phyloP scores from a whole-genome alignment of 2,329 filamentous ascomycete species.

The Aspergillus oerlinghausenensis region DNA sequence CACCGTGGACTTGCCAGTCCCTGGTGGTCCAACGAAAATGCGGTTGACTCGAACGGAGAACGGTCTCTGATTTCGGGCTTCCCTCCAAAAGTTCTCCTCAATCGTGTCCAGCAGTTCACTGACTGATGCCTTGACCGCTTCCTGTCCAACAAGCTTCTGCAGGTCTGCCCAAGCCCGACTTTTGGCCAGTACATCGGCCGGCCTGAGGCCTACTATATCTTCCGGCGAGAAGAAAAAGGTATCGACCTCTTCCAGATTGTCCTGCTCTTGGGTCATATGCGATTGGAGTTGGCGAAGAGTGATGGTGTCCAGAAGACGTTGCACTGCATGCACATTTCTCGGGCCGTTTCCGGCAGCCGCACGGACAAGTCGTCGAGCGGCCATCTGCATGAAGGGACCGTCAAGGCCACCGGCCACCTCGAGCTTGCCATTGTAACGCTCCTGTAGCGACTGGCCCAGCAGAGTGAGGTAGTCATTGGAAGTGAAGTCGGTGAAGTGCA shows the following conservation, averaged over 20 bases:
- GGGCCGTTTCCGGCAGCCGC: slow-evolving; percentile 12
- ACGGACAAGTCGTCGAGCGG: slow-evolving; percentile 14
- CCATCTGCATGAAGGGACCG: slow-evolving; percentile 16
- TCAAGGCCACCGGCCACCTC: slow-evolving; percentile 18
- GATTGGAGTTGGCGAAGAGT: slow-evolving; percentile 14
- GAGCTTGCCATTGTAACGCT: slow-evolving; percentile 14
- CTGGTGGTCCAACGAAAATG: slow-evolving; percentile 16
- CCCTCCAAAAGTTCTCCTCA: slow-evolving; percentile 17
- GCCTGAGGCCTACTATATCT: slow-evolving; percentile 15
- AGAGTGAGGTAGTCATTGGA: slow-evolving; percentile 9
- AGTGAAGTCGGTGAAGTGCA: slow-evolving; percentile 16
- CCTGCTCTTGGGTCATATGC: slow-evolving; percentile 10
- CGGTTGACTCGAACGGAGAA: slow-evolving; percentile 14
- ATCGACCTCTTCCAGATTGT: slow-evolving; percentile 14
- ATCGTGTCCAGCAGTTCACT: slow-evolving; percentile 11
- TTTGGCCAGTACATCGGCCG: slow-evolving; percentile 6
- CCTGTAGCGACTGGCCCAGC: slow-evolving; percentile 9
- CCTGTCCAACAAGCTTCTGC: slow-evolving; percentile 16
- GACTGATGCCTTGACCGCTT: slow-evolving; percentile 13
- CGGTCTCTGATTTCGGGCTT: slow-evolving; percentile 15
- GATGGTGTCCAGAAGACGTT: slow-evolving; percentile 12
- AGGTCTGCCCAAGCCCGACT: slow-evolving; percentile 14
- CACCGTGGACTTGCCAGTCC: slow-evolving; percentile 19
- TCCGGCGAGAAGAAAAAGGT: slow-evolving; percentile 18
- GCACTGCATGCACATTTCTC: slow-evolving; percentile 13